Percentiles rank a stretch among this genome's conserved stretches.
Conservation (phyloP, 2,329 filamentous ascomycete genomes). For the Trichophyton schoenleinii region DNA sequence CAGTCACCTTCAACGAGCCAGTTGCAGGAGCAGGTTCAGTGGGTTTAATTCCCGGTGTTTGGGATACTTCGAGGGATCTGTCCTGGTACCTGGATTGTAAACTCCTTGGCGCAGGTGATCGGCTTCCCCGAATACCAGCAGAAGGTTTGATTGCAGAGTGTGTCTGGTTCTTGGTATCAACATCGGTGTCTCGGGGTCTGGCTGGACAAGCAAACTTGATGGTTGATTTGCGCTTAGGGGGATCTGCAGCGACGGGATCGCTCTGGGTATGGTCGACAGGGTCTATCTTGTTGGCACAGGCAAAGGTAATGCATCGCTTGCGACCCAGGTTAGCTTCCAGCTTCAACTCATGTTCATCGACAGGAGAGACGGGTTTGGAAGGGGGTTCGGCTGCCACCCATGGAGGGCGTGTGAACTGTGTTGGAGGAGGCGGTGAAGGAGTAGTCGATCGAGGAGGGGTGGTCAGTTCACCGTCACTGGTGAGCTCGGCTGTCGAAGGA, state of each 20-base stretch:
- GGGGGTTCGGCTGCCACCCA: constrained; percentile 3
- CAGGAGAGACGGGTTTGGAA: constrained; percentile 16
- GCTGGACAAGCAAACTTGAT: constrained; percentile 38
- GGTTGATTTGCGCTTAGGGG: constrained; percentile 31
- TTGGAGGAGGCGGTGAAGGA: constrained; percentile 74
- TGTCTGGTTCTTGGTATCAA: constrained; percentile 18
- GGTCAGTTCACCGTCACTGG: constrained; percentile 85
- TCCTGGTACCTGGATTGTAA: constrained; percentile 8
- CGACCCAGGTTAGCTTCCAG: constrained; percentile 55
- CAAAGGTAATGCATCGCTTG: constrained; percentile 87
- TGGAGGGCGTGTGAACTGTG: constrained; percentile 28
- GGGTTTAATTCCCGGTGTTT: background rate
- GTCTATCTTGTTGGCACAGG: constrained; percentile 54
- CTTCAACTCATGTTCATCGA: constrained; percentile 39
- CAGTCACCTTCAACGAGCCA: constrained; percentile 20
- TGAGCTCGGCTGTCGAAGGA: constrained; percentile 77
- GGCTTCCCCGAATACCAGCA: constrained; percentile 22
- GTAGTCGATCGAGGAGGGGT: constrained; percentile 80
- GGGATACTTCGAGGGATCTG: background rate
- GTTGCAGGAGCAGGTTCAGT: background rate
- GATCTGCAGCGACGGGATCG: constrained; percentile 22
- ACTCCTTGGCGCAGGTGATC: constrained; percentile 28
- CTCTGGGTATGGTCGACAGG: constrained; percentile 24
- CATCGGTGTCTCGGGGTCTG: constrained; percentile 19
- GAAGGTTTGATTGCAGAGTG: constrained; percentile 17